Evolutionary conservation across 768 basidiomycete species (phyloP).

Genomic region (Lyophyllum atratum): DNA sequence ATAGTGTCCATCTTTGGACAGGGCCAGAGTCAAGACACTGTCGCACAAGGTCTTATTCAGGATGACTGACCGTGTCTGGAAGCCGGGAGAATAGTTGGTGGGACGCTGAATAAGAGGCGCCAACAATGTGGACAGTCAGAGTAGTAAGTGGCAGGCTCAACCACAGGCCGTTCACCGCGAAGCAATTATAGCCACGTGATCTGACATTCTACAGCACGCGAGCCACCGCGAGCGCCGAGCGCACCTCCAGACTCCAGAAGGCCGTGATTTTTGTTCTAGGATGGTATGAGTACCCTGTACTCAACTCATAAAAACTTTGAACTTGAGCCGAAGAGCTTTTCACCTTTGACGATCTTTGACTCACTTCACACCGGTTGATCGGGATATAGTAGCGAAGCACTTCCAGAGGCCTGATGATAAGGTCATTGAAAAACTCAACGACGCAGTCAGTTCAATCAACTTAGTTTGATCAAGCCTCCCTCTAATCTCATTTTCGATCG

Average conservation of each 20-base stretch:
- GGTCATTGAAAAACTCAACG: not conserved
- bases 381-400: not conserved
- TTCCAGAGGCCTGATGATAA: not conserved
- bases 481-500: not conserved
- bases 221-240: too few relatives aligned
- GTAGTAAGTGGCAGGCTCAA: not conserved
- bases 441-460: not conserved
- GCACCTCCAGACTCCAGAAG: too few relatives aligned
- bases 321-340: too few relatives aligned
- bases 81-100: not conserved
- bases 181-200: slow-evolving; percentile 20
- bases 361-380: not conserved
- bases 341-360: not conserved
- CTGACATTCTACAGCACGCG: not conserved
- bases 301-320: too few relatives aligned
- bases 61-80: not conserved
- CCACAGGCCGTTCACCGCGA: slow-evolving; percentile 4
- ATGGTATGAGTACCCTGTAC: too few relatives aligned
- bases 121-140: not conserved
- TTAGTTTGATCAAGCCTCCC: not conserved
- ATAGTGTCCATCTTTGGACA: slow-evolving; percentile 39
- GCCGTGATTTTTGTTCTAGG: too few relatives aligned
- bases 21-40: not conserved
- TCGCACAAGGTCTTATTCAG: not conserved
- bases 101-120: not conserved